Base-by-base conservation (phyloP, 495 filamentous ascomycete species). In the Xylaria sp. region DNA sequence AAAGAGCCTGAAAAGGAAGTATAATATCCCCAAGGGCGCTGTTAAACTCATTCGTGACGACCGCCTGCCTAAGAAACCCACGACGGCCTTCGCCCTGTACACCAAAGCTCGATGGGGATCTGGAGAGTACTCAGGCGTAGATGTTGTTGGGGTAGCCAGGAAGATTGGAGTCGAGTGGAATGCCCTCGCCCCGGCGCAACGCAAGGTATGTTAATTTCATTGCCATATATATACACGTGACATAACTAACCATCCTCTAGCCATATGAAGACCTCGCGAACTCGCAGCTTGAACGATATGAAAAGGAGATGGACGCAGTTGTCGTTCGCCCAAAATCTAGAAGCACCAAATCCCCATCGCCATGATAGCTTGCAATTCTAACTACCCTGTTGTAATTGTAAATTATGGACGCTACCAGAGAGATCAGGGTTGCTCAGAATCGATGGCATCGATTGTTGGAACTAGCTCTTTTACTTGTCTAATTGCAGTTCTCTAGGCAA, bases 31-130 rank as follows among this genome's bases (percentile, higher is more conserved):
- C 3, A 78, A 77, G 35, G 61, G 80, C 5, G 1, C 26, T 17
- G 14, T 73, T 40, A 71, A 70, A 41, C 19, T 66, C 53, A 73
- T 93, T 70, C 71, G 76, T 0, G 93, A 95, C 75, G 84, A 88
- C 12, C 87, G 93, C 17, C 71, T 80, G 31, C 88, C 90, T 59
- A 91, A 89, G 75, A 44, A 69, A 1, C 80, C 85, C 12, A 0
- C 19, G 0, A 76, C 44, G 7, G 7, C 82, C 6, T 94, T 74
- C 74, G 24, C 69, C 0, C 57, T 77, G 1, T 95, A 87, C 77
- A 46, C 72, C 59, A 80, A 71, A 63, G 84, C 90, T 31, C 85
- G 88, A 37, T 68, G 69, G 12, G 74, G 71, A 5, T 80, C 79
- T 61, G 85, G 85, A 19, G 90, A 90, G 9, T 63, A 26, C 44